Base-by-base conservation (phyloP, 75 land plant genomes). In the Cryptomeria japonica region DNA sequence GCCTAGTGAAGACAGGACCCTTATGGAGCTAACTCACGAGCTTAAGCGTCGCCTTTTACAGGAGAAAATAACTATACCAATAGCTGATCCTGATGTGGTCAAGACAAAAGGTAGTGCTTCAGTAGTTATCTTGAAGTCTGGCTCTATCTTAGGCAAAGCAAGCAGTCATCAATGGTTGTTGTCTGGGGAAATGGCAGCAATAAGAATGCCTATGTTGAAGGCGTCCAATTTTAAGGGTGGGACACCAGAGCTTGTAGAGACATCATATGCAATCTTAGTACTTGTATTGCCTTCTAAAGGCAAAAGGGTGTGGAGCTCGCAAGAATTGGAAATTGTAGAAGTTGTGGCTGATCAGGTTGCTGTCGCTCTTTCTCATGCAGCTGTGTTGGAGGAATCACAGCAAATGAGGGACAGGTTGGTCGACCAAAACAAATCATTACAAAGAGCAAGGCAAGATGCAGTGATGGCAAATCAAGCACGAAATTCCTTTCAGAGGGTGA, bases 341-440 rank as follows among this genome's bases (percentile, higher is more conserved):
- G 96, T 93, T 64, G 95, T 97, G 79, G 97, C 99, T 55, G 99
- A 97, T 88, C 99, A 97, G 90, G 97, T 97, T 38, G 97, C 99
- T 84, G 97, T 97, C 15, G 97, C 99, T 32, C 91, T 97, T 10
- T 97, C 99, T 13, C 99, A 96, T 90, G 99, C 97, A 72, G 92
- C 97, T 14, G 93, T 97, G 79, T 89, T 97, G 72, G 99, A 97
- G 86, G 97, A 97, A 87, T 94, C 97, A 13, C 94, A 93, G 51
- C 86, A 91, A 36, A 96, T 92, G 90, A 92, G 96, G 56, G 94
- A 97, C 42, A 90, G 90, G 76, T 86, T 97, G 19, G 92, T 16
- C 68, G 95, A 93, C 34, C 97, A 95, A 86, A 96, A 97, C 70
- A 89, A 92, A 36, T 93, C 93, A 5, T 73, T 96, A 53, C 95